Base-by-base conservation (phyloP, 2,329 filamentous ascomycete genomes). In the Claviceps sp. region DNA sequence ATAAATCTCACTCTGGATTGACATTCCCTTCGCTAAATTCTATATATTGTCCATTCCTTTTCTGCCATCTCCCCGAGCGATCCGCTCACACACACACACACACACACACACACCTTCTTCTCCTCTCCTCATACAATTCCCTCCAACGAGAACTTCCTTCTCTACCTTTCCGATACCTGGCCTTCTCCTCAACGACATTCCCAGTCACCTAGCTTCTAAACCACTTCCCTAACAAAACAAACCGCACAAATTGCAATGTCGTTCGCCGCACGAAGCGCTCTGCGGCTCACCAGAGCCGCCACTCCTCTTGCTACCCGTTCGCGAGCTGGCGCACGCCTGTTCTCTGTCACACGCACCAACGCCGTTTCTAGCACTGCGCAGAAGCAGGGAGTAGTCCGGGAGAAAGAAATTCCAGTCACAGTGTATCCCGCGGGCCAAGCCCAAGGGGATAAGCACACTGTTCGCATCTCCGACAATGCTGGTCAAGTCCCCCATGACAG, bases 351-450 rank as follows among this genome's bases (percentile, higher is more conserved):
- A 13, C 57, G 59, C 44, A 44, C 58, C 56, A 59, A 58, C 55
- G 61, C 60, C 52, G 67, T 70, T 38, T 61, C 64, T 47, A 66
- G 70, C 58, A 69, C 67, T n/a, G 55, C 63, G 44, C 69, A 68
- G 56, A 77, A 73, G 63, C 74, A 71, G 59, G 75, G 73, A 54
- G 74, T 77, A 13, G 73, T 80, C 56, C 73, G 72, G 56, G 76
- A 80, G 68, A 76, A 75, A 58, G 75, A 79, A 60, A 67, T 81
- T 16, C 76, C 77, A 30, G 76, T 80, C 52, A 77, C 76, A 22
- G 68, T 77, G 59, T 81, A 80, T 64, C 59, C 62, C 48, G 59
- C 63, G 45, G 66, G 67, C 51, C 64, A 77, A 58, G 75, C 74
- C 52, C 64, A 76, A 58, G 75, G 75, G 52, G 77, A 78, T 61